Percentiles rank a stretch among this genome's conserved stretches.
Evolutionary conservation across 768 basidiomycete species (phyloP).

Genomic region (Melanogaster broomeanus): DNA sequence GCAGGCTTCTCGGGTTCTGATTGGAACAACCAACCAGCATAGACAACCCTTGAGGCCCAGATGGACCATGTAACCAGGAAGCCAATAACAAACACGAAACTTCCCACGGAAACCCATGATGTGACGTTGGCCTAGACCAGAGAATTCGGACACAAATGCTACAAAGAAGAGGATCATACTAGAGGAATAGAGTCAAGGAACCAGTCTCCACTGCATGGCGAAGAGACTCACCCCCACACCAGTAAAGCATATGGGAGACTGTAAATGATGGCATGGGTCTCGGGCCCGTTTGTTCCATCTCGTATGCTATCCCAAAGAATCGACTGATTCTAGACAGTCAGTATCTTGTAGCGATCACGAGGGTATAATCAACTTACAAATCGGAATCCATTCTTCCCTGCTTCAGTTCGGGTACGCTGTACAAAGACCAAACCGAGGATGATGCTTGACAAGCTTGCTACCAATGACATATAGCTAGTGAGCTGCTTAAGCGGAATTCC

Average conservation of each 20-base stretch:
- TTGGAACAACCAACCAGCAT: slow-evolving; percentile 27
- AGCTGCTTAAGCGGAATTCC: slow-evolving; percentile 35
- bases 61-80: slow-evolving; percentile 48
- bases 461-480: slow-evolving; percentile 45
- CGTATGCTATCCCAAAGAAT: slow-evolving; percentile 16
- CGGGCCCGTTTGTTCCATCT: slow-evolving; percentile 40
- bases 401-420: slow-evolving; percentile 40
- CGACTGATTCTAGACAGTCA: neutral
- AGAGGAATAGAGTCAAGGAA: neutral
- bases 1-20: slow-evolving; percentile 7
- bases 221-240: slow-evolving; percentile 55
- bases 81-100: slow-evolving; percentile 26
- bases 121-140: neutral
- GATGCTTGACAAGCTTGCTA: slow-evolving; percentile 43
- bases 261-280: slow-evolving; percentile 53
- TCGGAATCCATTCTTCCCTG: slow-evolving; percentile 28
- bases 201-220: neutral
- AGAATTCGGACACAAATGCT: slow-evolving; percentile 30
- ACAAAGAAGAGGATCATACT: slow-evolving; percentile 32
- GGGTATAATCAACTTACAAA: slow-evolving; percentile 32
- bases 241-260: slow-evolving; percentile 57
- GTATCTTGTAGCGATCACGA: neutral
- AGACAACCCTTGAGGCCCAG: slow-evolving; percentile 23
- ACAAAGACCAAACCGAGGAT: slow-evolving; percentile 45
- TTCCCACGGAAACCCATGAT: slow-evolving; percentile 30